phyloP scores from a whole-genome alignment of 441 rosid genomes.

The Gossypium gossypioides region DNA sequence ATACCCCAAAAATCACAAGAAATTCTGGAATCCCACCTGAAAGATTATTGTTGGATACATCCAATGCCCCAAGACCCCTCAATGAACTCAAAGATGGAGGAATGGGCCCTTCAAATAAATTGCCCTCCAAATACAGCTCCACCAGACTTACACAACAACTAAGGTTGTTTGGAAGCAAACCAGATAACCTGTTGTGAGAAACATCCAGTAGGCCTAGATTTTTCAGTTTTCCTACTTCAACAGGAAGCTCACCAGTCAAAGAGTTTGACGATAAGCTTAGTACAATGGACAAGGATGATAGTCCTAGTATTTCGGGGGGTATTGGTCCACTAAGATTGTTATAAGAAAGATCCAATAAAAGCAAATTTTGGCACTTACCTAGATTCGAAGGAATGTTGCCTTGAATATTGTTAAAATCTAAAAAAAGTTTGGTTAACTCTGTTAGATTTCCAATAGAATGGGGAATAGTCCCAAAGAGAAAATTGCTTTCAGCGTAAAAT shows the following conservation, averaged over 20 bases:
- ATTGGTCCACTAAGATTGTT: constrained; percentile 9
- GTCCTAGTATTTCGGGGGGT: constrained; percentile 5
- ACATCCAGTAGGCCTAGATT: not conserved
- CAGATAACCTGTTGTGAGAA: not conserved
- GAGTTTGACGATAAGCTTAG: not conserved
- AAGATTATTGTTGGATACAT: fast-evolving
- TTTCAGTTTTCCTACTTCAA: not conserved
- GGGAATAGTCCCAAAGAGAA: not conserved
- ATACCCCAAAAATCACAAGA: too few species aligned
- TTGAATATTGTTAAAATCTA: not conserved
- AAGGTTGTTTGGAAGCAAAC: too few species aligned
- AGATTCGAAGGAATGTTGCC: constrained; percentile 1
- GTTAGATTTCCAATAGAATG: not conserved
- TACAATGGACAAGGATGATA: not conserved
- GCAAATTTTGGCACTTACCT: not conserved
- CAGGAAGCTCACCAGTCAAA: constrained; percentile 12
- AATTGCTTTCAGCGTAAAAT: not conserved
- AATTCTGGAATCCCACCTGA: too few species aligned
- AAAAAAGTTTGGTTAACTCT: not conserved
- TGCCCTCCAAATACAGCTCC: too few species aligned
- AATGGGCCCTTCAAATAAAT: too few species aligned
- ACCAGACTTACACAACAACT: too few species aligned
- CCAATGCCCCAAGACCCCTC: too few species aligned
- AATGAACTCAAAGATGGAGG: too few species aligned
- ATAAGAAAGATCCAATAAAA: not conserved